A percentile compares a stretch with the other conserved stretches of the same genome.
phyloP scores from a whole-genome alignment of 2,329 filamentous ascomycete species.

The Aschersonia sp. region DNA sequence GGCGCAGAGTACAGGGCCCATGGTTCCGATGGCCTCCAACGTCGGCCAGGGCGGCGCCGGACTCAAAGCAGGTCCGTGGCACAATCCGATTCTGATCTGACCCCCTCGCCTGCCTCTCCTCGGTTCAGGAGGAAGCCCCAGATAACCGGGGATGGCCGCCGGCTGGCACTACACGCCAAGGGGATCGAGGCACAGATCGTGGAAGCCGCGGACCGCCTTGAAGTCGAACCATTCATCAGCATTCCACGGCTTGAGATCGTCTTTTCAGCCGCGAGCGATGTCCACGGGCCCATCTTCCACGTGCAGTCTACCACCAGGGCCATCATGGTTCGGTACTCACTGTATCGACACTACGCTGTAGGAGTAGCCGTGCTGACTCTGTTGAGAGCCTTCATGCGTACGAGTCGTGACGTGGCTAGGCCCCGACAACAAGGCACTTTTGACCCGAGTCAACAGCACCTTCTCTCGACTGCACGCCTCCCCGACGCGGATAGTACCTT shows the following conservation, averaged over 20 bases:
- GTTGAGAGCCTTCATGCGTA: conserved; percentile 50
- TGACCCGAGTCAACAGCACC: conserved; percentile 13
- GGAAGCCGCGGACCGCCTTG: conserved; percentile 72
- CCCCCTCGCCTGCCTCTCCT: conserved; percentile 19
- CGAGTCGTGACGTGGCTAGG: conserved; percentile 25
- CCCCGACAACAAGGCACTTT: conserved; percentile 16
- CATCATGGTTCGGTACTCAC: conserved; percentile 73
- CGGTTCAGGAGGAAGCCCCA: conserved; percentile 37
- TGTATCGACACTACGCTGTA: conserved; percentile 84
- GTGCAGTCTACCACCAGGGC: conserved; percentile 70
- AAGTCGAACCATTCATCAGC: conserved; percentile 72
- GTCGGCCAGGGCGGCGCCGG: conserved; percentile 47
- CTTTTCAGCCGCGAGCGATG: conserved; percentile 72
- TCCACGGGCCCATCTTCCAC: conserved; percentile 77
- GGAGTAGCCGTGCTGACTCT: conserved; percentile 70
- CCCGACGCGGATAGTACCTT: conserved; percentile 17
- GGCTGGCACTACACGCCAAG: conserved; percentile 65
- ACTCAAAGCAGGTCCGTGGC: conserved; percentile 59
- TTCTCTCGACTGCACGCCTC: conserved; percentile 17
- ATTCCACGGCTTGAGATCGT: conserved; percentile 80
- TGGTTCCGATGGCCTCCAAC: conserved; percentile 49
- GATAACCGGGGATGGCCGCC: conserved; percentile 58
- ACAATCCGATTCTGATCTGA: conserved; percentile 52
- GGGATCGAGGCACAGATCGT: conserved; percentile 85
- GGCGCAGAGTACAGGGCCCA: conserved; percentile 80